phyloP scores from a whole-genome alignment of 2,329 filamentous ascomycete genomes.

The Thielaviopsis musarum region DNA sequence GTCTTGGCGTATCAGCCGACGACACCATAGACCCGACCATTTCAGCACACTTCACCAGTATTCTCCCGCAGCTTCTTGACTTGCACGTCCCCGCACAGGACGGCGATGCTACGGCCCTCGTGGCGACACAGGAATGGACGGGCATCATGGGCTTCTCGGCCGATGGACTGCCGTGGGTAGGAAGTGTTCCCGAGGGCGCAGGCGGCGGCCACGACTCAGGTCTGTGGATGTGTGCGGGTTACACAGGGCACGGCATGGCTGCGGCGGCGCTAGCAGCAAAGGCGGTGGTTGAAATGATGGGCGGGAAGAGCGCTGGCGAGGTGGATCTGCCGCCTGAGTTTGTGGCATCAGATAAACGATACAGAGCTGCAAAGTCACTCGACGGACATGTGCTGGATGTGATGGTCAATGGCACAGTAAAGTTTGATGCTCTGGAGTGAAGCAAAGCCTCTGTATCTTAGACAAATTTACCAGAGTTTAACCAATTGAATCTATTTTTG shows the following conservation, averaged over 20 bases:
- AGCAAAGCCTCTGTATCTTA: neutral
- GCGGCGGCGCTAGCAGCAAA: slow-evolving; percentile 50
- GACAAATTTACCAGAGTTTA: too few species aligned
- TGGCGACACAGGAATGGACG: slow-evolving; percentile 50
- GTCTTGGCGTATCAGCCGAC: slow-evolving; percentile 43
- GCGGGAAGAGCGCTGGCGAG: slow-evolving; percentile 22
- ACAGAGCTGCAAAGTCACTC: slow-evolving; percentile 5
- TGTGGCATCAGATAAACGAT: slow-evolving; percentile 20
- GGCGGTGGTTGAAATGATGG: slow-evolving; percentile 43
- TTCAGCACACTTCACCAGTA: slow-evolving; percentile 35
- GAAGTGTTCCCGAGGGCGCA: slow-evolving; percentile 37
- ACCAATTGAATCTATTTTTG: too few species aligned
- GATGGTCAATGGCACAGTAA: slow-evolving; percentile 3
- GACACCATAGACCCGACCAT: slow-evolving; percentile 37
- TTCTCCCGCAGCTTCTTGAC: slow-evolving; percentile 26
- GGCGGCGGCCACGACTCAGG: slow-evolving; percentile 29
- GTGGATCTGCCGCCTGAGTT: slow-evolving; percentile 30
- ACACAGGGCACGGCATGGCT: slow-evolving; percentile 64
- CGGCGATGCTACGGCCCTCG: slow-evolving; percentile 28
- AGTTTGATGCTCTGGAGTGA: neutral
- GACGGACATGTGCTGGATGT: slow-evolving; percentile 5
- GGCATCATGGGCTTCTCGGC: slow-evolving; percentile 64
- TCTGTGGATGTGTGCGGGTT: slow-evolving; percentile 48
- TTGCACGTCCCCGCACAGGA: slow-evolving; percentile 19
- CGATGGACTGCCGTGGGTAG: slow-evolving; percentile 55